Evolutionary conservation across 768 basidiomycete genomes (phyloP).

Genomic region (Mycena filopes): DNA sequence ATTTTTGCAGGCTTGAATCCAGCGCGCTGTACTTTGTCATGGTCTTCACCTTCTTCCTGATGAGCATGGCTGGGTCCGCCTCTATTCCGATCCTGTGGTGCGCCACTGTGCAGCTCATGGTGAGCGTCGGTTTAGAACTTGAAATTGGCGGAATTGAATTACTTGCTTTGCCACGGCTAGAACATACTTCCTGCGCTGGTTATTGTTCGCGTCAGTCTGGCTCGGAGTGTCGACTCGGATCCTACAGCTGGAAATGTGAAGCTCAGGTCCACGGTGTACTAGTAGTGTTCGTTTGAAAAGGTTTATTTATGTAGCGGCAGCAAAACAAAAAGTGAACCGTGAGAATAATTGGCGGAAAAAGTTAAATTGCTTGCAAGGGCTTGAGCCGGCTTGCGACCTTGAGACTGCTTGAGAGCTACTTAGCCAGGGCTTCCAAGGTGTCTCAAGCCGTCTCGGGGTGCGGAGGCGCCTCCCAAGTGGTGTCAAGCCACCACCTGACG

Average conservation of each 20-base stretch:
- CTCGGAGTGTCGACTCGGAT: constrained; percentile 8
- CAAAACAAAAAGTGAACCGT: too few relatives aligned
- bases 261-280: background rate
- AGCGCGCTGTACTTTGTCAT: background rate
- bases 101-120: background rate
- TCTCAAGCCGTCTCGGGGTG: too few relatives aligned
- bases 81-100: background rate
- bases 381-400: too few relatives aligned
- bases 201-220: constrained; percentile 7
- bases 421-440: too few relatives aligned
- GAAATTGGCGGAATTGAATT: background rate
- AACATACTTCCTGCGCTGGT: constrained; percentile 4
- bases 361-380: too few relatives aligned
- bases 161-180: background rate
- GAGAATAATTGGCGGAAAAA: too few relatives aligned
- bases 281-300: background rate
- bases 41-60: background rate
- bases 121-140: background rate
- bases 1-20: background rate
- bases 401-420: too few relatives aligned
- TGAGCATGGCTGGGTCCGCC: background rate
- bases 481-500: too few relatives aligned
- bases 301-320: too few relatives aligned
- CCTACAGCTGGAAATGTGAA: background rate
- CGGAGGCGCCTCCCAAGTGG: too few relatives aligned